Evolutionary conservation across 768 basidiomycete genomes (phyloP).

Genomic region (Butyriboletus loyo): DNA sequence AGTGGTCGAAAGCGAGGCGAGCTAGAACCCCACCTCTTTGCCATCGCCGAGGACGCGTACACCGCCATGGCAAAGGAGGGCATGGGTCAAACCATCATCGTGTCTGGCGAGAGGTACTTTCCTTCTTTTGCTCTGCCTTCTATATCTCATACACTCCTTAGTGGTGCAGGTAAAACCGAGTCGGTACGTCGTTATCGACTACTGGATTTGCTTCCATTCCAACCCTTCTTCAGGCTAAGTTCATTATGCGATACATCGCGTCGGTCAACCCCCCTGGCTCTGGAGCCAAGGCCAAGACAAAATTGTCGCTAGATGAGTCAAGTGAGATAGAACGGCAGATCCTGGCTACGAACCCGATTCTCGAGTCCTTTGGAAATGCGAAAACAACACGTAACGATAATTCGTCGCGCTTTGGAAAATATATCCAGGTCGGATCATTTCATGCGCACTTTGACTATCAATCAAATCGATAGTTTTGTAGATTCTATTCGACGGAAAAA

Average conservation of each 20-base stretch:
- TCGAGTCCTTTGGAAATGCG: conserved; percentile 98
- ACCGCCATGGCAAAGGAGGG: conserved; percentile 94
- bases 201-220: background rate
- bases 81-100: conserved; percentile 97
- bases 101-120: conserved; percentile 89
- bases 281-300: conserved; percentile 59
- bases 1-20: conserved; percentile 90
- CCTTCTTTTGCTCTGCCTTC: background rate
- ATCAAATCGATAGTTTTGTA: conserved; percentile 30
- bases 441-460: background rate
- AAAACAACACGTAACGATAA: conserved; percentile 99
- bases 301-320: conserved; percentile 76
- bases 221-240: conserved; percentile 68
- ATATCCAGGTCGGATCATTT: conserved; percentile 70
- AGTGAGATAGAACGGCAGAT: conserved; percentile 98
- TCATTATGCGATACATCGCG: conserved; percentile 98
- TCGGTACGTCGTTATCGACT: conserved; percentile 53
- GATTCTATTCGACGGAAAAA: conserved; percentile 95
- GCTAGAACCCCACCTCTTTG: conserved; percentile 95
- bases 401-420: conserved; percentile 98
- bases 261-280: conserved; percentile 86
- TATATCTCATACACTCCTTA: conserved; percentile 32
- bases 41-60: conserved; percentile 98
- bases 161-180: conserved; percentile 99
- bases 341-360: conserved; percentile 97